Evolutionary conservation across 805 yeast genomes (phyloP).

Genomic region (Metschnikowia borealis): DNA sequence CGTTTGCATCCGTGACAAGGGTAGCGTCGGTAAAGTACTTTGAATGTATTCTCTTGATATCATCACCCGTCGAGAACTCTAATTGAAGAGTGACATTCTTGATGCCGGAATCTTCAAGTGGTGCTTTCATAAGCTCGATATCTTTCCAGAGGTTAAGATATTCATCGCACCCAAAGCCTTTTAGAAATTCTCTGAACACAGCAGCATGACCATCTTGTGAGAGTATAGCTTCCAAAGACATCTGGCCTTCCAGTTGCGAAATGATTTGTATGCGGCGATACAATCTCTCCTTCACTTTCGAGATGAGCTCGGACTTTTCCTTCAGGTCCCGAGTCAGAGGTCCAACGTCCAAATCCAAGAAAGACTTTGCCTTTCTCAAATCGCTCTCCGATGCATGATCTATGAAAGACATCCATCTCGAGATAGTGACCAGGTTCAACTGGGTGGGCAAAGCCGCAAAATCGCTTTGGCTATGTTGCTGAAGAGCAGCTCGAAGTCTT

Average conservation of each 20-base stretch:
- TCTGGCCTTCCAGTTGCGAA: neutral
- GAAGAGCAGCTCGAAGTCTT: slow-evolving; percentile 63
- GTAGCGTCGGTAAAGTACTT: slow-evolving; percentile 34
- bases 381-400: slow-evolving; percentile 2
- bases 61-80: slow-evolving; percentile 48
- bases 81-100: slow-evolving; percentile 32
- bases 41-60: slow-evolving; percentile 47
- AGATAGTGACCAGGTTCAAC: neutral
- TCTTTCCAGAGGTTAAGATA: slow-evolving; percentile 59
- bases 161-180: slow-evolving; percentile 9
- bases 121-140: slow-evolving; percentile 67
- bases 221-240: slow-evolving; percentile 9
- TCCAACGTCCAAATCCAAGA: neutral
- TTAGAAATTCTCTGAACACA: slow-evolving; percentile 15
- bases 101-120: slow-evolving; percentile 50
- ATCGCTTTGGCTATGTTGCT: slow-evolving; percentile 44
- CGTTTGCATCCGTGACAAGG: slow-evolving; percentile 2
- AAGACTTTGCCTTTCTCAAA: neutral
- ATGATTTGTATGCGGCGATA: neutral
- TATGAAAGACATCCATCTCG: slow-evolving; percentile 1
- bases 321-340: neutral
- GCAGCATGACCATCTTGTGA: slow-evolving; percentile 9
- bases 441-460: neutral
- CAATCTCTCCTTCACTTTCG: neutral
- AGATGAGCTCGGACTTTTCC: neutral